Percentiles rank a stretch among this genome's conserved stretches.
phyloP scores from a whole-genome alignment of 2,329 filamentous ascomycete species.

The Colletotrichum tabaci region DNA sequence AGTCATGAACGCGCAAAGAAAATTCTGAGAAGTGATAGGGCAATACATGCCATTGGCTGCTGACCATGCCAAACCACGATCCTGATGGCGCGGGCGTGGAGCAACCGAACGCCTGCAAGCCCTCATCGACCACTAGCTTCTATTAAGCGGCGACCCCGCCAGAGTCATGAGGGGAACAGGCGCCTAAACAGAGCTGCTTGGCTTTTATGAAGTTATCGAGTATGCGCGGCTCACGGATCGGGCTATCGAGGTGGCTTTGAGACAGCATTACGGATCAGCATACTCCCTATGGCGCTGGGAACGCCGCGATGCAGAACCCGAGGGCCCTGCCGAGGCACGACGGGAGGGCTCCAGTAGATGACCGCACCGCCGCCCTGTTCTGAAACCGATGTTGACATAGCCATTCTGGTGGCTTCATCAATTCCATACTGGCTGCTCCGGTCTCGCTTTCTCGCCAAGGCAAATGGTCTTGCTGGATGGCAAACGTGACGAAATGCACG shows the following conservation, averaged over 20 bases:
- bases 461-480: constrained; percentile 6
- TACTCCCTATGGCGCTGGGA: constrained; percentile 29
- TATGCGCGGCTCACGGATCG: constrained; percentile 18
- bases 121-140: constrained; percentile 33
- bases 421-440: constrained; percentile 30
- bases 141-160: constrained; percentile 29
- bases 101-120: constrained; percentile 30
- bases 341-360: background rate
- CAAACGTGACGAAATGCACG: constrained; percentile 8
- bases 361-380: constrained; percentile 18
- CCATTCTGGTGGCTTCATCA: constrained; percentile 36
- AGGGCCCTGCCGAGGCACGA: constrained; percentile 11
- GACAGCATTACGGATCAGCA: constrained; percentile 31
- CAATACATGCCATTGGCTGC: constrained; percentile 39
- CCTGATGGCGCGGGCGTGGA: constrained; percentile 35
- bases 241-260: constrained; percentile 23
- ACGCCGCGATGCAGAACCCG: constrained; percentile 32
- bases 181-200: background rate
- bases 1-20: constrained; percentile 19
- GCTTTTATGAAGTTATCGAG: constrained; percentile 33
- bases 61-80: constrained; percentile 29
- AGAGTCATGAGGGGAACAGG: constrained; percentile 20
- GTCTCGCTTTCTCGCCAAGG: constrained; percentile 29
- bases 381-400: constrained; percentile 33
- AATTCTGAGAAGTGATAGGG: constrained; percentile 42